Percentiles rank a stretch among this genome's conserved stretches.
phyloP scores from a whole-genome alignment of 352 stramenopile genomes.

The Phytopythium delawarense region DNA sequence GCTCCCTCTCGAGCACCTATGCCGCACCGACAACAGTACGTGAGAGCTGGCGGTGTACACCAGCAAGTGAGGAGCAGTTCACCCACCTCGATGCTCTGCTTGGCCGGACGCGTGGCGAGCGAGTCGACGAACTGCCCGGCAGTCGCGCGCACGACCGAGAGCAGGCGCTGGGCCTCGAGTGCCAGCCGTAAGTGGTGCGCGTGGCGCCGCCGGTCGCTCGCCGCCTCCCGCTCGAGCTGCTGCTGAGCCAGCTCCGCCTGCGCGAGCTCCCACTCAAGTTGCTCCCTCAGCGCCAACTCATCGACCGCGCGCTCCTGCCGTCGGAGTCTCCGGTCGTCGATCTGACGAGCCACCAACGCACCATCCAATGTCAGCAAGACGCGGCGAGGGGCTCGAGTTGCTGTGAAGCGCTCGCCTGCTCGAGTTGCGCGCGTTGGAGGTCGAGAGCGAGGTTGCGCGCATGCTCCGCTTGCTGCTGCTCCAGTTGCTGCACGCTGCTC shows the following conservation, averaged over 20 bases:
- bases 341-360: conserved; percentile 11
- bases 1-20: neutral
- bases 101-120: conserved; percentile 26
- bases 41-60: neutral
- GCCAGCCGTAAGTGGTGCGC: conserved; percentile 18
- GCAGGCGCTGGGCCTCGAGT: conserved; percentile 24
- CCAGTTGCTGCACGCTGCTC: neutral
- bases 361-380: neutral
- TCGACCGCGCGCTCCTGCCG: conserved; percentile 25
- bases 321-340: conserved; percentile 13
- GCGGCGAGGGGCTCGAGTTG: neutral
- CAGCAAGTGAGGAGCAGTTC: neutral
- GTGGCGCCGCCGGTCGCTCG: conserved; percentile 3
- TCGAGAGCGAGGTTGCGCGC: neutral
- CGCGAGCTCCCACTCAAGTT: conserved; percentile 34
- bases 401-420: conserved; percentile 12
- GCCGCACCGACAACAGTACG: neutral
- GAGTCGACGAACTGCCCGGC: conserved; percentile 42
- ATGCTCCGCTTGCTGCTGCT: neutral
- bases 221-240: conserved; percentile 11
- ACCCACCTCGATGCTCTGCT: conserved; percentile 25
- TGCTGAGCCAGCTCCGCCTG: conserved; percentile 13
- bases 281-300: conserved; percentile 17
- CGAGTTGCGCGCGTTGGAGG: conserved; percentile 12
- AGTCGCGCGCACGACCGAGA: conserved; percentile 20